Conservation (phyloP, 768 basidiomycete species). For the Trametes coccinea region DNA sequence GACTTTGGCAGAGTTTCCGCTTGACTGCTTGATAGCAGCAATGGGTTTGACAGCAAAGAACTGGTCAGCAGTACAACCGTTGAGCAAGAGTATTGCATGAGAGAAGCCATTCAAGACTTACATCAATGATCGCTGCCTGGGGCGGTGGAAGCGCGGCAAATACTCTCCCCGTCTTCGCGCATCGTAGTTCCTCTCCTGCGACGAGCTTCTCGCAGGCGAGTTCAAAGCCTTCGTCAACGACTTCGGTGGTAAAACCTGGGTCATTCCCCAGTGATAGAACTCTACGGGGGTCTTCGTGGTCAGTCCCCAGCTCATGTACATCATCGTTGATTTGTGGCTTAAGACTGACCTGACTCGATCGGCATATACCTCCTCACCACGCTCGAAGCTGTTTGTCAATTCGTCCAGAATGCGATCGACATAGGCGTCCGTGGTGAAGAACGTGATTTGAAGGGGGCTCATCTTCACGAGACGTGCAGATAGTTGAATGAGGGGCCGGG, state of each 20-base stretch:
- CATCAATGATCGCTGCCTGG: background rate
- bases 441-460: conserved; percentile 8
- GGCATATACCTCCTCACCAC: background rate
- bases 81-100: too few relatives aligned
- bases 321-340: background rate
- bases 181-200: background rate
- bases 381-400: conserved; percentile 9
- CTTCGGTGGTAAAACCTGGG: background rate
- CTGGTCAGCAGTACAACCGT: background rate
- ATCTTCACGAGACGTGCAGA: conserved; percentile 16
- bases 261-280: background rate
- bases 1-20: conserved; percentile 16
- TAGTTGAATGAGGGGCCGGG: conserved; percentile 15
- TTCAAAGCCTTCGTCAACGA: background rate
- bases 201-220: background rate
- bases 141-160: background rate
- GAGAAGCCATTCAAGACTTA: background rate
- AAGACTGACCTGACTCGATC: conserved; percentile 3
- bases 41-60: conserved; percentile 4
- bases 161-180: background rate
- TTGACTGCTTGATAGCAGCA: background rate
- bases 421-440: conserved; percentile 8
- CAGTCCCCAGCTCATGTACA: background rate
- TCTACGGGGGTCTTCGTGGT: background rate
- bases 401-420: conserved; percentile 12